Conservation (phyloP, 129 eudicot genomes). For the Ambrosia trifida region DNA sequence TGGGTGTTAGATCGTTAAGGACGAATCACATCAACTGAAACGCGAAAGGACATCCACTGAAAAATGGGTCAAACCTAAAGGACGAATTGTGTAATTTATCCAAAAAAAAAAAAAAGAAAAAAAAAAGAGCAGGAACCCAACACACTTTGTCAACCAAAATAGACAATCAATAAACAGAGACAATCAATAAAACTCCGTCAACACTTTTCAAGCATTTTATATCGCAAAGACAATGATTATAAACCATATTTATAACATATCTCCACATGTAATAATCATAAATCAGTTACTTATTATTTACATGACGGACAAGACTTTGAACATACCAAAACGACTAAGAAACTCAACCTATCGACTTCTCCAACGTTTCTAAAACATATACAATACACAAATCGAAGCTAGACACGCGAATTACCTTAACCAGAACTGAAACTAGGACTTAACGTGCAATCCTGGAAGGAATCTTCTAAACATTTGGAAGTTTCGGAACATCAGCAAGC, state of each 20-base stretch:
- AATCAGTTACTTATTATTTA: not conserved
- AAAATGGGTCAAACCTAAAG: no score
- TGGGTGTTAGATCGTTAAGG: no score
- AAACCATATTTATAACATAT: not conserved
- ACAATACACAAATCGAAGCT: not conserved
- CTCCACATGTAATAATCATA: not conserved
- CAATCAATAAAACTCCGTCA: not conserved
- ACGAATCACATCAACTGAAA: no score
- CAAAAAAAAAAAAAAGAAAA: no score
- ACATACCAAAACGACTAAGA: not conserved
- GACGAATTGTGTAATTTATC: no score
- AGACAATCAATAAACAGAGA: not conserved
- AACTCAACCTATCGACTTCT: not conserved
- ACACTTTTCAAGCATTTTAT: not conserved
- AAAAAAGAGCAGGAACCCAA: not conserved
- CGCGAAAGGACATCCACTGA: no score
- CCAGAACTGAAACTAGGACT: not conserved
- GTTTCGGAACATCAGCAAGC: conserved; percentile 31
- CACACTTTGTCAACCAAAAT: not conserved
- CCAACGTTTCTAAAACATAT: not conserved
- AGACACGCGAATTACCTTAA: not conserved
- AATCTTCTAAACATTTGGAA: conserved; percentile 29
- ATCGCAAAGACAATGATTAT: not conserved
- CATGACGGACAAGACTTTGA: not conserved
- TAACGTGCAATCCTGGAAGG: not conserved